Evolutionary conservation across 2,329 filamentous ascomycete genomes (phyloP), one percentile per base, ranked within the genome.

Genomic region (Claviceps sorghi): DNA sequence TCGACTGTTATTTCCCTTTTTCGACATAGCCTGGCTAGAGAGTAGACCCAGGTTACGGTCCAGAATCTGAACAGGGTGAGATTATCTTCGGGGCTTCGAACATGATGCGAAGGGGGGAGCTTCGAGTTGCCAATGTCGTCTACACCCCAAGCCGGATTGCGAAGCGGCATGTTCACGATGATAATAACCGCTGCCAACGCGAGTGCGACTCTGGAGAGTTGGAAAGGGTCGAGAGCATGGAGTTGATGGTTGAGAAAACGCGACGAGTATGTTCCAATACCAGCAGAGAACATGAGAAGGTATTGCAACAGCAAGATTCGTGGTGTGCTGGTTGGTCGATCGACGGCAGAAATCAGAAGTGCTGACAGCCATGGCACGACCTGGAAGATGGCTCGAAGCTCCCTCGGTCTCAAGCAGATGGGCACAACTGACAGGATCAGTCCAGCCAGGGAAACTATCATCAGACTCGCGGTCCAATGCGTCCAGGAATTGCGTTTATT

Each of bases 51-150:
- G 0, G 80, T 86, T 30, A 95, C 84, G 6, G 80, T 83, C 78
- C 91, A 85, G 68, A 88, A 95, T 58, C 90, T 85, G 77, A 87
- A 89, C 1, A 90, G 71, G 0, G 77, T 85, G 26, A 95, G 65
- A 56, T 85, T 81, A 59, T 95, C 89, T 64, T 95, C 89, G 0
- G 89, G 74, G 40, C 77, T 80, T 52, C 88, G 83, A n/a, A 86
- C 56, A 15, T 62, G 57, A 29, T 60, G 58, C 2, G 60, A 66
- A 0, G 67, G 67, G 6, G 60, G 52, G 1, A 55, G 52, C 19
- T 53, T 54, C 3, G 57, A 13, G 46, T 55, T 63, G 48, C 63
- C 67, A 19, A 70, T 70, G 2, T 66, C 58, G 1, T 59, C 51
- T 0, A 55, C 47, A 4, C 60, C 65, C 65, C 67, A 69, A 1